These are phyloP conservation scores for Symbiodinium pilosum DNA, from an alignment of 73 alveolate genomes.

Conservation along the genomic window DNA sequence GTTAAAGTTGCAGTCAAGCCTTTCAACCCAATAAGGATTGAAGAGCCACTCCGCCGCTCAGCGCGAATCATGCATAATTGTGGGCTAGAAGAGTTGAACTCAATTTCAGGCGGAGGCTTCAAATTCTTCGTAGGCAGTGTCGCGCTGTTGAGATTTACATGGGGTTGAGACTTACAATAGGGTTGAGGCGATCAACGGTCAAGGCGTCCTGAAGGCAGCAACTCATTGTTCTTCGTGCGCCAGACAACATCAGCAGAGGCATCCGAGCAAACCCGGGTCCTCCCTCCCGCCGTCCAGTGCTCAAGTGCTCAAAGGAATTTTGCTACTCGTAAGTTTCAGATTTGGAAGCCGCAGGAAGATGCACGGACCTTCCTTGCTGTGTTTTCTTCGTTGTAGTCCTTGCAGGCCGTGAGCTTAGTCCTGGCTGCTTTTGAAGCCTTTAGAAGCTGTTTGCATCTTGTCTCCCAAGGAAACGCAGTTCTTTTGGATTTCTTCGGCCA, in stretches of 20 bases:
- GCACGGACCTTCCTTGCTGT: slow-evolving; percentile 68
- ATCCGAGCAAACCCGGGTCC: slow-evolving; percentile 61
- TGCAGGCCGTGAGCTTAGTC: background rate
- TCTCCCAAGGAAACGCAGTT: background rate
- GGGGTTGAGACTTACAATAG: no score
- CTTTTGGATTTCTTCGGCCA: background rate
- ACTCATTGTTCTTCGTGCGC: background rate
- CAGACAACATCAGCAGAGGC: background rate
- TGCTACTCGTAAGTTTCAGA: background rate
- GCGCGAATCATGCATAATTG: no score
- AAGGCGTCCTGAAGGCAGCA: no score
- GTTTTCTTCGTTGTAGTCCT: slow-evolving; percentile 2
- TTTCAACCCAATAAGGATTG: background rate
- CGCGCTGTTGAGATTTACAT: no score
- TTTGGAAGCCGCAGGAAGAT: background rate
- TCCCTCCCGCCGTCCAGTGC: background rate
- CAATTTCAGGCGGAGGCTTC: no score
- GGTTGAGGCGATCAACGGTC: no score
- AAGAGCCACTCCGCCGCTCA: background rate
- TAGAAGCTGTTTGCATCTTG: background rate
- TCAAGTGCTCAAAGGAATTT: background rate
- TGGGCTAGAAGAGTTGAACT: no score
- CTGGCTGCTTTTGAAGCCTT: background rate
- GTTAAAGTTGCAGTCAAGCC: no score
- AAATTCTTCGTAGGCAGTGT: no score